phyloP scores from a whole-genome alignment of 768 basidiomycete species.

The Lactifluus piperatus region DNA sequence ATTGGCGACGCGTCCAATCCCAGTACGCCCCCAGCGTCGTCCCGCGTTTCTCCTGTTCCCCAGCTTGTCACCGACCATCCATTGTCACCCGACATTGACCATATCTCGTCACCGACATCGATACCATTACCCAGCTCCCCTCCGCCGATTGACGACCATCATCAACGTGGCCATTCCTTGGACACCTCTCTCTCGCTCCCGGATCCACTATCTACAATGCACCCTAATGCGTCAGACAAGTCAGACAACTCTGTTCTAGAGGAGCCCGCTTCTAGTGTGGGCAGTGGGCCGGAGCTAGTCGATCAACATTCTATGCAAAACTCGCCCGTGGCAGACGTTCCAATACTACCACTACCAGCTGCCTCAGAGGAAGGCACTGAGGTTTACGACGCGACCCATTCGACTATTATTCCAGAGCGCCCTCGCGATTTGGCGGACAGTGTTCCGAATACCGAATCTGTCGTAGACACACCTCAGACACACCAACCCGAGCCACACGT shows the following conservation, averaged over 20 bases:
- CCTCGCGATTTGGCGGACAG: background rate
- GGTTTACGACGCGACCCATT: background rate
- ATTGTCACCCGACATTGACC: conserved; percentile 23
- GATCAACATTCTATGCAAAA: background rate
- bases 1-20: conserved; percentile 45
- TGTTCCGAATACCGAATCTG: background rate
- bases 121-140: conserved; percentile 16
- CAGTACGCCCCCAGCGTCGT: conserved; percentile 34
- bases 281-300: background rate
- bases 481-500: background rate
- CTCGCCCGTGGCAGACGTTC: background rate
- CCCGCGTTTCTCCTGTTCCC: conserved; percentile 36
- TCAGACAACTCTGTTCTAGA: background rate
- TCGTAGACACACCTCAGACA: background rate
- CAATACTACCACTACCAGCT: background rate
- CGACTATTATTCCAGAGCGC: background rate
- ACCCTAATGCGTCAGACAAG: background rate
- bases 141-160: conserved; percentile 1
- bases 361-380: background rate
- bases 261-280: background rate
- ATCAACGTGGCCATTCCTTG: background rate
- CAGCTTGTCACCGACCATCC: conserved; percentile 26
- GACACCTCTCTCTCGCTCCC: background rate
- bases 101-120: conserved; percentile 22
- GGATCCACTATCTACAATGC: background rate